Base-by-base conservation (phyloP, 2,329 filamentous ascomycete genomes). In the Plectosphaerella plurivora region DNA sequence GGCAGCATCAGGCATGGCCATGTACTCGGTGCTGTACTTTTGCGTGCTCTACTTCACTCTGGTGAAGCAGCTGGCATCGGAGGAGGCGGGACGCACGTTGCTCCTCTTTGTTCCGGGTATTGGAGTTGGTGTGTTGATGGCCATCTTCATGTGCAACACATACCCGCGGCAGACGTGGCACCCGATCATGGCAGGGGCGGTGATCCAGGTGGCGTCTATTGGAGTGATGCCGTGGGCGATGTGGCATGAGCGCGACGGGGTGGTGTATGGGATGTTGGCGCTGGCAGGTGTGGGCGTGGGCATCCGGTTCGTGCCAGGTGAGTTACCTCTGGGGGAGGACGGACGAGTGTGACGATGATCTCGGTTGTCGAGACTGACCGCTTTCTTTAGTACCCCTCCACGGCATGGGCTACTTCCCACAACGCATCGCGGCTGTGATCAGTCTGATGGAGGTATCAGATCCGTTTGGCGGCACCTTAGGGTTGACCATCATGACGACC, bases 41-140 rank as follows among this genome's bases (percentile, higher is more conserved):
- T 81, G 86, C 58, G 82, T 81, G 15, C 76, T 88, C 16, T 89
- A 87, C 65, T 88, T 88, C 63, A 79, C 81, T 2, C 68, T 86
- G 15, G 84, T 87, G 4, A 65, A 66, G 59, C 68, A 67, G 56
- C 49, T 60, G 49, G 35, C 35, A 25, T 73, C 69, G 25, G 76
- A 75, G 22, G 61, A 78, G 47, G 75, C 83, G 1, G 83, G 83
- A 4, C 60, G 76, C 1, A 76, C 84, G 53, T 69, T 89, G 11
- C 66, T 88, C 1, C 87, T 79, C 63, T 88, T 84, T 58, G 75
- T 83, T 1, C 84, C 84, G 0, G 85, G 86, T 0, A 67, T 88
- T 9, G 83, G 74, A 60, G 74, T 67, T 2, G 86, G 86, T 41
- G 79, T 80, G 5, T 84, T 79, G 57, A 50, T 73, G 4, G 80